These are phyloP conservation scores for Globisporangium middletonii DNA, from an alignment of 352 stramenopile genomes.

Conservation along the genomic window DNA sequence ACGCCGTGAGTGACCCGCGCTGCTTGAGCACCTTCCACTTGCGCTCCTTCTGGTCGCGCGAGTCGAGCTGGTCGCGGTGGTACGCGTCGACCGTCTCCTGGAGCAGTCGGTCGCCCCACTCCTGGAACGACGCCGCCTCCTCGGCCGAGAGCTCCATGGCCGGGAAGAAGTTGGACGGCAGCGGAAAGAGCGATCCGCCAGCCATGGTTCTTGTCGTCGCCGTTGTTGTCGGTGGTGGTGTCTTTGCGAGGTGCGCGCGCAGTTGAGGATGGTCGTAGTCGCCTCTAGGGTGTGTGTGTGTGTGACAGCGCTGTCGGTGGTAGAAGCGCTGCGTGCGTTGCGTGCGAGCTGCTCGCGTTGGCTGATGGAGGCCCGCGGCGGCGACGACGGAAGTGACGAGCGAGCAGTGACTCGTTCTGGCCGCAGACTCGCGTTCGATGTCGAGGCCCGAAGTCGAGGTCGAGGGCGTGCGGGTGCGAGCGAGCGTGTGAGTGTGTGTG, in stretches of 20 bases:
- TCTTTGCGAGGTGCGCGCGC: background rate
- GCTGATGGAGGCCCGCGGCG: background rate
- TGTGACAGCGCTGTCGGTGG: too few relatives aligned
- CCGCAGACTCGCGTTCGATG: too few relatives aligned
- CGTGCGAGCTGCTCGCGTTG: background rate
- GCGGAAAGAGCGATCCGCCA: conserved; percentile 32
- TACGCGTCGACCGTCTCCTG: conserved; percentile 66
- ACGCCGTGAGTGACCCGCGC: conserved; percentile 48
- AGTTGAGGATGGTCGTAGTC: too few relatives aligned
- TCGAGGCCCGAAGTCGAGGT: too few relatives aligned
- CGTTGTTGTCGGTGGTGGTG: background rate
- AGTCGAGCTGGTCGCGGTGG: conserved; percentile 61
- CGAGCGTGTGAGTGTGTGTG: too few relatives aligned
- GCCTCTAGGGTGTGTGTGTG: too few relatives aligned
- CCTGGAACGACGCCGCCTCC: conserved; percentile 48
- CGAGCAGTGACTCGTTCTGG: background rate
- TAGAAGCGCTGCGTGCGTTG: too few relatives aligned
- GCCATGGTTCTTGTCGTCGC: conserved; percentile 8
- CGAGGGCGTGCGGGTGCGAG: too few relatives aligned
- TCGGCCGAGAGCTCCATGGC: conserved; percentile 37
- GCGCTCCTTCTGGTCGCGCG: conserved; percentile 45
- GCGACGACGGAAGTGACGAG: background rate
- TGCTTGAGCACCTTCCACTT: conserved; percentile 76
- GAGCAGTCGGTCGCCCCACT: conserved; percentile 57
- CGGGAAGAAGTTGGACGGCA: conserved; percentile 57